Evolutionary conservation across 2,329 filamentous ascomycete genomes (phyloP).

Genomic region (Bipolaris bicolor): DNA sequence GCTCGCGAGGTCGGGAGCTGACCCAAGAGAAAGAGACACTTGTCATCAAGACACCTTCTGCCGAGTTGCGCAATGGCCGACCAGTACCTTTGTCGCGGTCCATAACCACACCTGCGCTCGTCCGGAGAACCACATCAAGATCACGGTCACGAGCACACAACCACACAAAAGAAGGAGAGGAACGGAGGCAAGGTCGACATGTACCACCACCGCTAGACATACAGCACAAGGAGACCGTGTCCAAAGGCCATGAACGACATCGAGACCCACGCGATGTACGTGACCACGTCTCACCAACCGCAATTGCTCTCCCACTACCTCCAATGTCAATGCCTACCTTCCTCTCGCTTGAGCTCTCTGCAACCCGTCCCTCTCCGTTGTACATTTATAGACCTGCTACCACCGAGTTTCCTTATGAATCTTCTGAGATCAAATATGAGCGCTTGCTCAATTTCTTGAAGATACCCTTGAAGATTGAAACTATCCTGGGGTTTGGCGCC

Average conservation of each 20-base stretch:
- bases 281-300: conserved; percentile 51
- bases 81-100: conserved; percentile 45
- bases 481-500: conserved; percentile 84
- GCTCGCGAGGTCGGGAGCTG: conserved; percentile 17
- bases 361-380: conserved; percentile 64
- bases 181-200: conserved; percentile 26
- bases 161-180: conserved; percentile 30
- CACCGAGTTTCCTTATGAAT: conserved; percentile 81
- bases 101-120: conserved; percentile 46
- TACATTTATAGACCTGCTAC: conserved; percentile 65
- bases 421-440: conserved; percentile 88
- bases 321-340: conserved; percentile 69
- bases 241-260: conserved; percentile 43
- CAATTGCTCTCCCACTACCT: conserved; percentile 61
- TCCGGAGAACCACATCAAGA: conserved; percentile 47
- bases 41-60: conserved; percentile 36
- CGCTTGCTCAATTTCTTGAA: conserved; percentile 87
- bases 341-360: conserved; percentile 68
- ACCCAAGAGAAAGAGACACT: conserved; percentile 38
- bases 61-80: conserved; percentile 35
- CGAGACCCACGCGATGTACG: conserved; percentile 25
- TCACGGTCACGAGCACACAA: conserved; percentile 28
- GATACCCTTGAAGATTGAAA: conserved; percentile 80
- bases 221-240: conserved; percentile 37
- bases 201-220: conserved; percentile 44